Evolutionary conservation across 805 yeast genomes (phyloP), one percentile per base, ranked within the genome.

Genomic region (Novakomyces olei): DNA sequence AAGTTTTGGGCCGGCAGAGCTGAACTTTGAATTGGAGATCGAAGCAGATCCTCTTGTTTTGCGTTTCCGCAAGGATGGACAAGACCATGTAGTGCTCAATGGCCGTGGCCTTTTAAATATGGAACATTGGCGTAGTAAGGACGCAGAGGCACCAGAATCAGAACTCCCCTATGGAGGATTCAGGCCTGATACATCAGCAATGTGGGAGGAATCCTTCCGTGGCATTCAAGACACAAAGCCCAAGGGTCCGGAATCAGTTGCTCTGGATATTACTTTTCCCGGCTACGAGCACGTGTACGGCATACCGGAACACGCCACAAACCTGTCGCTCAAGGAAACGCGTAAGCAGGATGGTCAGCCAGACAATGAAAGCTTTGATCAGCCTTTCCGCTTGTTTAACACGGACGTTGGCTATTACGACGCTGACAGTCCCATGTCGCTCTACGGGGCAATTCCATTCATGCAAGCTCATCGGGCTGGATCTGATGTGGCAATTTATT

Each of bases 341-440:
- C 26, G 39, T 28, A 45, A 45, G 15, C 49, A 49, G 2, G 49
- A 48, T 10, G 50, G 45, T 5, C n/a, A n/a, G n/a, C n/a, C n/a
- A n/a, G n/a, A n/a, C n/a, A n/a, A n/a, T n/a, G n/a, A n/a, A n/a
- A 44, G 41, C 26, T 52, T 44, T 29, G 36, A 55, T 1, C 76
- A 72, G 34, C 96, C 96, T 2, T 88, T 88, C 51, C 62, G 98
- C 29, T 57, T 88, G 27, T 88, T 56, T 59, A 85, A 88, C 44
- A 95, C 83, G 19, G 99, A 88, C 49, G 85, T 85, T 23, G 88
- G 88, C 53, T 95, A 88, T 52, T 88, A 88, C 49, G 91, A 78
- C 42, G 61, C 72, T 2, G 67, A 77, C 39, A 73, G 92, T 25
- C 69, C 71, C 35, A 60, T 74, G 61, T 80, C 96, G 29, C 81